Evolutionary conservation across 176 grass and related monocot genomes (phyloP).

Genomic region (Triticum monococcum): DNA sequence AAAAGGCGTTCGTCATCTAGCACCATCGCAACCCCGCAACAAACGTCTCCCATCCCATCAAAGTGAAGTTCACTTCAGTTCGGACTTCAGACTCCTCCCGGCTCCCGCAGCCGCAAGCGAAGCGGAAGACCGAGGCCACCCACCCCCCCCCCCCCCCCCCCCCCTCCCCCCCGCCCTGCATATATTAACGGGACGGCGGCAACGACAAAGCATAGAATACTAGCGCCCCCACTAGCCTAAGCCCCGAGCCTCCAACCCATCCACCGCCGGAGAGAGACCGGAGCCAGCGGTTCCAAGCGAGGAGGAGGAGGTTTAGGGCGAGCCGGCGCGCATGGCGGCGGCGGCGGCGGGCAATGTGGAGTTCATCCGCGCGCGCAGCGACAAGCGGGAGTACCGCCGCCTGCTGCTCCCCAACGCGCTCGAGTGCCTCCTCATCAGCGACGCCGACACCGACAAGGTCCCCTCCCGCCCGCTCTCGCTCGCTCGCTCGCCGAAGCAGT

Average conservation of each 20-base stretch:
- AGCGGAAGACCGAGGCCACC: neutral
- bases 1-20: neutral
- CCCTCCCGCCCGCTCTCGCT: neutral
- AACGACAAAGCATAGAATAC: neutral
- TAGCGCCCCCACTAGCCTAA: neutral
- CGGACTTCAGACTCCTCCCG: neutral
- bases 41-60: neutral
- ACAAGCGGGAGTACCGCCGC: conserved; percentile 84
- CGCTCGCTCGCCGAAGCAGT: neutral
- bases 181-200: neutral
- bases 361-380: conserved; percentile 87
- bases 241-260: conserved; percentile 6
- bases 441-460: conserved; percentile 91
- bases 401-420: conserved; percentile 85
- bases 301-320: neutral
- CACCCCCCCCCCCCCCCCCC: neutral
- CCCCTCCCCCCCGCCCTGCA: neutral
- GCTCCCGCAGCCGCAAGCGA: neutral
- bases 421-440: conserved; percentile 85
- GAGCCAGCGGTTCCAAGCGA: neutral
- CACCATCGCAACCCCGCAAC: neutral
- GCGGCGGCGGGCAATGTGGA: conserved; percentile 50
- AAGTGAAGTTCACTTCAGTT: neutral
- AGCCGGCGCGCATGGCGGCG: neutral
- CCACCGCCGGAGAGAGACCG: neutral